Percentiles rank a stretch among this genome's conserved stretches.
Evolutionary conservation across 75 land plant species (phyloP).

Genomic region (Pseudotsuga menziesii): DNA sequence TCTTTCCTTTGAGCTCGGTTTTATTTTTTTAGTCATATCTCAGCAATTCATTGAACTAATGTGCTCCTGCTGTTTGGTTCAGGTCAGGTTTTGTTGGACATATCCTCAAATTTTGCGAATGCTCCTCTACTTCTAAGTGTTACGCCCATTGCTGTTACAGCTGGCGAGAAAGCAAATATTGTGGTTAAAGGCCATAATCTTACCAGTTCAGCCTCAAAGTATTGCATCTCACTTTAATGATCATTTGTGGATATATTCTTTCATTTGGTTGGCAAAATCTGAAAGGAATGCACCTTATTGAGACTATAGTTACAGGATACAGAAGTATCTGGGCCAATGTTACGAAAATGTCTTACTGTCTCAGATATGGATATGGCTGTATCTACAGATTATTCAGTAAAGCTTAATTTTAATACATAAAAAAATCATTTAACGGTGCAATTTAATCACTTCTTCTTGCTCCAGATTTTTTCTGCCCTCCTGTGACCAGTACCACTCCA

Average conservation of each 20-base stretch:
- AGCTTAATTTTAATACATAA: no score
- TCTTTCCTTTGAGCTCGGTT: not conserved
- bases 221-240: constrained; percentile 5
- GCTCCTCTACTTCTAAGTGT: constrained; percentile 30
- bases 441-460: no score
- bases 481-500: no score
- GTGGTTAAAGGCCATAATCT: constrained; percentile 54
- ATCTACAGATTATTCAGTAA: no score
- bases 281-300: not conserved
- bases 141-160: constrained; percentile 61
- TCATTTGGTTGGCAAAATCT: not conserved
- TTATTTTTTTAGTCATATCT: not conserved
- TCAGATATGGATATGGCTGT: no score
- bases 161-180: constrained; percentile 34
- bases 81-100: constrained; percentile 58
- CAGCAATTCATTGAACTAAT: not conserved
- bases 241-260: not conserved
- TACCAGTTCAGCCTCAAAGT: constrained; percentile 41
- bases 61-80: constrained; percentile 7
- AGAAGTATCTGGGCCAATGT: no score
- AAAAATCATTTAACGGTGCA: no score
- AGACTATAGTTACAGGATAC: no score
- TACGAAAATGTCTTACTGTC: no score
- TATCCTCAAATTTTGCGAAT: constrained; percentile 10
- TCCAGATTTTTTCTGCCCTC: no score